Conservation (phyloP, 2,329 filamentous ascomycete species). For the Dactylellina sp. region DNA sequence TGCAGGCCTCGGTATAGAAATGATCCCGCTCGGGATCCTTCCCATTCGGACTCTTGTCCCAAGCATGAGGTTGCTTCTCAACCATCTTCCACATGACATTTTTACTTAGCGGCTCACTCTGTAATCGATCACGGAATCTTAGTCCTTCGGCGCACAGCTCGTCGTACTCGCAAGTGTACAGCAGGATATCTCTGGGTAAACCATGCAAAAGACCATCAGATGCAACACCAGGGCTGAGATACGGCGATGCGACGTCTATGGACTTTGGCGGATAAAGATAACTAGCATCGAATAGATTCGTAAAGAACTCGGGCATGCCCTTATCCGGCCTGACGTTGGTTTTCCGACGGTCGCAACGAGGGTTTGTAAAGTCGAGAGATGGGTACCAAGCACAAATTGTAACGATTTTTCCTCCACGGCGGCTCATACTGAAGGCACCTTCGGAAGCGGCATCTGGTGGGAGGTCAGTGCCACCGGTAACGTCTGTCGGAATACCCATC, state of each 20-base stretch:
- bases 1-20: slow-evolving; percentile 70
- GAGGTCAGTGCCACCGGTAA: slow-evolving; percentile 20
- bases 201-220: slow-evolving; percentile 67
- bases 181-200: slow-evolving; percentile 69
- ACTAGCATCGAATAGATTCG: slow-evolving; percentile 73
- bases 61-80: slow-evolving; percentile 72
- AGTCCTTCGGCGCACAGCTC: slow-evolving; percentile 74
- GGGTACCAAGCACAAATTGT: slow-evolving; percentile 74
- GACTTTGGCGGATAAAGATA: slow-evolving; percentile 69
- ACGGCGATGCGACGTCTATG: slow-evolving; percentile 67
- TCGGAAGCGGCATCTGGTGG: slow-evolving; percentile 48
- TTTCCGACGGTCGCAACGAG: slow-evolving; percentile 70
- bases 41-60: slow-evolving; percentile 75
- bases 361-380: slow-evolving; percentile 72
- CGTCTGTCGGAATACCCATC: slow-evolving; percentile 41
- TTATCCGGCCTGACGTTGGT: slow-evolving; percentile 70
- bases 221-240: slow-evolving; percentile 72
- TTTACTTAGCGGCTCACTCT: slow-evolving; percentile 67
- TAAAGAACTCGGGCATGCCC: slow-evolving; percentile 71
- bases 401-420: slow-evolving; percentile 63
- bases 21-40: slow-evolving; percentile 68
- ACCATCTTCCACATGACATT: slow-evolving; percentile 72
- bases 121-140: slow-evolving; percentile 72
- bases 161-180: slow-evolving; percentile 74
- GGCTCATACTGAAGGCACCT: slow-evolving; percentile 52